A percentile compares a stretch with the other conserved stretches of the same genome.
phyloP scores from a whole-genome alignment of 441 rosid species.

The Bruguiera hainesii region DNA sequence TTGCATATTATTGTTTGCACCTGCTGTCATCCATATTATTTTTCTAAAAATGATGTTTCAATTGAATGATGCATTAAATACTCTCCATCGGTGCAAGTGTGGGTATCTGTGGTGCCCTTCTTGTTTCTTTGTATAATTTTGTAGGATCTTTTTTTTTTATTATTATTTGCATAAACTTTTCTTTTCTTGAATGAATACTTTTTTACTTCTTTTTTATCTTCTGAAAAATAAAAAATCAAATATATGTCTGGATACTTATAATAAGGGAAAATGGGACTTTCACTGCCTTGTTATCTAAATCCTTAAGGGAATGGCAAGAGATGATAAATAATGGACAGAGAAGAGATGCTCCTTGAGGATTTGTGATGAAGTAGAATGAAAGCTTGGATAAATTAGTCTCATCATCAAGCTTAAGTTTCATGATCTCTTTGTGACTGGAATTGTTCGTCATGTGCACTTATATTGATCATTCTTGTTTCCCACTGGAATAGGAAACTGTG shows the following conservation, averaged over 20 bases:
- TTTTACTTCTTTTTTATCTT: no score
- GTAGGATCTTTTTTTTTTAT: no score
- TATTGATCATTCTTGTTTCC: slow-evolving; percentile 5
- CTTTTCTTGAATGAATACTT: no score
- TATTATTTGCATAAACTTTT: no score
- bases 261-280: background rate
- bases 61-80: no score
- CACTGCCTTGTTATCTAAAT: slow-evolving; percentile 3
- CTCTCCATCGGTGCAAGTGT: no score
- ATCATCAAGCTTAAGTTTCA: background rate
- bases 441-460: background rate
- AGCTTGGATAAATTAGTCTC: background rate
- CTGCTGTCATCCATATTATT: background rate
- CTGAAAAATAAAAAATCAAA: background rate
- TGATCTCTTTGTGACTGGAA: background rate
- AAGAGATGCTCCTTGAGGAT: slow-evolving; percentile 4
- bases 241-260: background rate
- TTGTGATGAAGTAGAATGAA: background rate
- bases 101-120: no score
- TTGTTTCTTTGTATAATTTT: no score
- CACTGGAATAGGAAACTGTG: slow-evolving; percentile 16
- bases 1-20: background rate
- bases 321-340: background rate
- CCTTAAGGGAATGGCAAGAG: background rate
- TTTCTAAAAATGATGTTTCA: background rate